phyloP scores from a whole-genome alignment of 768 basidiomycete species.

The Tremella mesenterica region DNA sequence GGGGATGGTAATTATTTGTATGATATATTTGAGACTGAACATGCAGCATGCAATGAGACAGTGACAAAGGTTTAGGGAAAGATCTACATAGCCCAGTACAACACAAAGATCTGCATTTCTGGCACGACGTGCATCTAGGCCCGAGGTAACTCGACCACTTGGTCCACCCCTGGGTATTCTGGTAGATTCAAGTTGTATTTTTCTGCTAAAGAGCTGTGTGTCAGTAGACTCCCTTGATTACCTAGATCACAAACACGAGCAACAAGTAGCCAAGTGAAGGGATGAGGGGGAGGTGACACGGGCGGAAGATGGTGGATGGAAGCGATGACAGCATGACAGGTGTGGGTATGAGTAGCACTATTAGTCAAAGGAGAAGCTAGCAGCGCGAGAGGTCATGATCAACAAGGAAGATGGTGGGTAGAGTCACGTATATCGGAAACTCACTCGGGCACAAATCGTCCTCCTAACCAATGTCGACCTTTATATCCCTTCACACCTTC shows the following conservation, averaged over 20 bases:
- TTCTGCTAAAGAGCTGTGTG: conserved; percentile 57
- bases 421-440: conserved; percentile 62
- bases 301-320: background rate
- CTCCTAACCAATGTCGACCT: conserved; percentile 86
- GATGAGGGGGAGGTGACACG: background rate
- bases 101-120: no score
- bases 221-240: background rate
- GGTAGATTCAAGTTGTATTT: conserved; percentile 74
- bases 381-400: conserved; percentile 67
- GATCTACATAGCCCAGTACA: no score
- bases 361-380: conserved; percentile 58
- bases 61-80: no score
- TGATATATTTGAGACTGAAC: no score
- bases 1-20: no score
- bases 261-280: background rate
- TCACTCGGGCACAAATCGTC: conserved; percentile 82
- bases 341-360: no score
- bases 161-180: conserved; percentile 61
- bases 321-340: no score
- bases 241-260: no score
- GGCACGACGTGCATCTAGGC: background rate
- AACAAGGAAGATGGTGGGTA: conserved; percentile 49
- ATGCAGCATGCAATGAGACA: no score
- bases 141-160: conserved; percentile 66
- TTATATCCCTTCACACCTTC: conserved; percentile 66